Evolutionary conservation across 192 early-diverging fungal genomes (phyloP), one percentile per base, ranked within the genome.

Genomic region (Backusella macrospora): DNA sequence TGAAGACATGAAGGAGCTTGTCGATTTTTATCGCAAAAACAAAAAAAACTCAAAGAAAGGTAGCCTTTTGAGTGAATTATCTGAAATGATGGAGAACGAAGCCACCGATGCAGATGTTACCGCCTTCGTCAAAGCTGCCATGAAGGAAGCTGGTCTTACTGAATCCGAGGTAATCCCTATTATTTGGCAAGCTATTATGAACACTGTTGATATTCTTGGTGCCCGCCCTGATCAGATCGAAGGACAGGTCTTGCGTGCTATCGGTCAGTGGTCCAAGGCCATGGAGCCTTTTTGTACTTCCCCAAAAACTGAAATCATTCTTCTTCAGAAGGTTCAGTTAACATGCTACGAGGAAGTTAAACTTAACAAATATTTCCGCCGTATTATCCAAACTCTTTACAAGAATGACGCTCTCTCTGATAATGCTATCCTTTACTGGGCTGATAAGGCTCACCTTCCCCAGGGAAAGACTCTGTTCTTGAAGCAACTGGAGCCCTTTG

Each of bases 391-490:
- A 59, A 80, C 86, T 38, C 86, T 98, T 68, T 98, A 98, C 89
- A 90, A 96, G 78, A 84, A 92, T 66, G 97, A 97, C 73, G 94
- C 95, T 40, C 81, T 98, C 23, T 95, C 95, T 6, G 96, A 96
- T 72, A 92, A 87, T 70, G 96, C 96, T 45, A 94, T 98, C 72
- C 79, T 98, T 29, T 98, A 96, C 84, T 98, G 97, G 97, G 87
- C 84, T 23, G 90, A 95, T 75, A 98, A 96, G 87, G 97, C 95
- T 39, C 91, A 92, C 55, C 90, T 89, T 70, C 79, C 92, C 39
- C 91, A 93, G 76, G 96, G 97, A 68, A 96, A 96, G 83, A 91
- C 91, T 18, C 85, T 91, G 59, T 96, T 98, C 73, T 80, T 95
- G 77, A 96, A 97, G 89, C 96, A 97, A 86, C 93, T 96, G 84